Percentiles rank a stretch among this genome's conserved stretches.
Conservation (phyloP, 345 rosid species). For the Moricandia arvensis region DNA sequence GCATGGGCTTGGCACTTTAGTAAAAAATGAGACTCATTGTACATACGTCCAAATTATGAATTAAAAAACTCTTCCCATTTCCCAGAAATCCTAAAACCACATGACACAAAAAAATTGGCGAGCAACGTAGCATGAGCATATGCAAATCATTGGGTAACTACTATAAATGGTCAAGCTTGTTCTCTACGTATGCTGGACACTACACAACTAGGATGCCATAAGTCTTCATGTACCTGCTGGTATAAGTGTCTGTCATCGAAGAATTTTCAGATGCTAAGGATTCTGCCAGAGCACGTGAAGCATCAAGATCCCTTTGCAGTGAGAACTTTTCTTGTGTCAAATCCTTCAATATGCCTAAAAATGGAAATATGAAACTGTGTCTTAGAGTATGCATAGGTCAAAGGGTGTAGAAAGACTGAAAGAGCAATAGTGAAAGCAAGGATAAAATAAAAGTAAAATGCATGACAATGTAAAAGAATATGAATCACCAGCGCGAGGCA, state of each 20-base stretch:
- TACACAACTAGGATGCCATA: constrained; percentile 12
- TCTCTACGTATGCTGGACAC: constrained; percentile 1
- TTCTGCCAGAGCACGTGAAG: constrained; percentile 87
- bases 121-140: constrained; percentile 11
- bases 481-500: background rate
- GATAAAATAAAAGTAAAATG: constrained; percentile 1
- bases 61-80: constrained; percentile 8
- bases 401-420: background rate
- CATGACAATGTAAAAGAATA: background rate
- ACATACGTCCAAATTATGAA: constrained; percentile 11
- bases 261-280: constrained; percentile 97
- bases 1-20: background rate
- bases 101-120: background rate
- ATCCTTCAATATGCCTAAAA: constrained; percentile 98
- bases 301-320: constrained; percentile 95
- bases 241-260: constrained; percentile 83
- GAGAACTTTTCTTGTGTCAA: constrained; percentile 94
- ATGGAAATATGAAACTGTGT: constrained; percentile 7
- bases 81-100: constrained; percentile 15
- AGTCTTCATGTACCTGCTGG: constrained; percentile 64
- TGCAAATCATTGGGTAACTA: constrained; percentile 1
- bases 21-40: constrained; percentile 4
- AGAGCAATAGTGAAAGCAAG: background rate
- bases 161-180: background rate
- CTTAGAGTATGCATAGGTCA: constrained; percentile 10